Evolutionary conservation across 345 rosid genomes (phyloP).

Genomic region (Aquilaria yunnanensis): DNA sequence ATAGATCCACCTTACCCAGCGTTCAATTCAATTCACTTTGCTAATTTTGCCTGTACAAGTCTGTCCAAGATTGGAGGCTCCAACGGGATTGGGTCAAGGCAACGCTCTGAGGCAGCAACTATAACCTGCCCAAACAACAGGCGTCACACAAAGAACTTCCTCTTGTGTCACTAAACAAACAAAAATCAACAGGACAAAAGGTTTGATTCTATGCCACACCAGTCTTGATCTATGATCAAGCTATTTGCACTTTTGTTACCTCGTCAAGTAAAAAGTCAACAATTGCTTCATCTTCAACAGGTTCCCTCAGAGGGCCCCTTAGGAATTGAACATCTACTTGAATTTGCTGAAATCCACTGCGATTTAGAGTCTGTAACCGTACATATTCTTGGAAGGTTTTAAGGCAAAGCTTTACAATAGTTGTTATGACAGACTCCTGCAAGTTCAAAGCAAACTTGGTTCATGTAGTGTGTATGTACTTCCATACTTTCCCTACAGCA

Average conservation of each 20-base stretch:
- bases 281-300: slow-evolving; percentile 81
- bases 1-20: no score
- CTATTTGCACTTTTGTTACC: slow-evolving; percentile 31
- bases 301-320: slow-evolving; percentile 62
- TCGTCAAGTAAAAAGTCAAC: slow-evolving; percentile 92
- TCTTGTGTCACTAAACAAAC: not conserved
- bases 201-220: not conserved
- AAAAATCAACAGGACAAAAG: not conserved
- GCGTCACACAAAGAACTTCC: slow-evolving; percentile 4
- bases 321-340: slow-evolving; percentile 93
- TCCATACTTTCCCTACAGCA: slow-evolving; percentile 1
- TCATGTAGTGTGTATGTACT: slow-evolving; percentile 1
- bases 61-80: slow-evolving; percentile 94
- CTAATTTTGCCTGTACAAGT: slow-evolving; percentile 84
- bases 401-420: slow-evolving; percentile 70
- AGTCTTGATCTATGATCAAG: not conserved
- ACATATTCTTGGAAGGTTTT: slow-evolving; percentile 96
- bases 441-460: slow-evolving; percentile 14
- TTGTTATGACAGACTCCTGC: slow-evolving; percentile 84
- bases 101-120: slow-evolving; percentile 91
- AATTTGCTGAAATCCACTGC: slow-evolving; percentile 98
- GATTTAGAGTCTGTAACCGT: slow-evolving; percentile 82
- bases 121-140: slow-evolving; percentile 52
- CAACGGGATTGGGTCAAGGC: slow-evolving; percentile 82
- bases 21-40: slow-evolving; percentile 27